A percentile compares a stretch with the other conserved stretches of the same genome.
Evolutionary conservation across 768 basidiomycete species (phyloP).

Genomic region (Porpolomopsis calyptriformis): DNA sequence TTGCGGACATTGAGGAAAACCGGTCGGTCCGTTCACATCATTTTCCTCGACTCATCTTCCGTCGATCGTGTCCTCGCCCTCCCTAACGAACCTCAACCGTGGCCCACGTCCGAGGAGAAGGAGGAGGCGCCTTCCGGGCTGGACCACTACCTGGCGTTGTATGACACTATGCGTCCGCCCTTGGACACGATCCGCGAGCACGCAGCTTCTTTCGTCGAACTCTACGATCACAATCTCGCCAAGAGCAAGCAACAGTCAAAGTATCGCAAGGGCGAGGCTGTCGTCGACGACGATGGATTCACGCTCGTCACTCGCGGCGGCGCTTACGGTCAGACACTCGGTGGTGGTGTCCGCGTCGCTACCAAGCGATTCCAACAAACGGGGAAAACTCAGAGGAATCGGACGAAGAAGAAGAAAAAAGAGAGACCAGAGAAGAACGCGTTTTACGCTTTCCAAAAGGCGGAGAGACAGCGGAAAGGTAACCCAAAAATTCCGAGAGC

Average conservation of each 20-base stretch:
- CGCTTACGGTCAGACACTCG: slow-evolving; percentile 78
- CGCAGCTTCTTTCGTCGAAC: slow-evolving; percentile 66
- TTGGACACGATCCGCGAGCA: slow-evolving; percentile 65
- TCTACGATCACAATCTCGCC: slow-evolving; percentile 64
- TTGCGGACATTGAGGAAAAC: slow-evolving; percentile 51
- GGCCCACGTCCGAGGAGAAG: slow-evolving; percentile 48
- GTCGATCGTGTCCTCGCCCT: slow-evolving; percentile 53
- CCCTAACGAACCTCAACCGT: slow-evolving; percentile 44
- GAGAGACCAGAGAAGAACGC: slow-evolving; percentile 53
- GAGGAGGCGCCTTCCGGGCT: slow-evolving; percentile 57
- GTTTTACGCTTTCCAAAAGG: slow-evolving; percentile 87
- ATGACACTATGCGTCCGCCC: slow-evolving; percentile 63
- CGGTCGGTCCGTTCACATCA: slow-evolving; percentile 62
- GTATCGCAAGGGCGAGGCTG: slow-evolving; percentile 74
- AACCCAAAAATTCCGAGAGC: slow-evolving; percentile 17
- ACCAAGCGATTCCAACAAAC: slow-evolving; percentile 58
- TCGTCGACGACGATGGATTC: slow-evolving; percentile 92
- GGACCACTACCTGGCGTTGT: slow-evolving; percentile 55
- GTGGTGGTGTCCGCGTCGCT: slow-evolving; percentile 61
- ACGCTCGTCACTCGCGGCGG: slow-evolving; percentile 90
- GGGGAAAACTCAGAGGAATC: slow-evolving; percentile 34
- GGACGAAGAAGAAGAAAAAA: slow-evolving; percentile 44
- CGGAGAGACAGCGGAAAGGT: slow-evolving; percentile 84
- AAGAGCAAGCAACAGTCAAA: slow-evolving; percentile 51
- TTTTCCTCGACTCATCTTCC: slow-evolving; percentile 60